Percentiles rank a stretch among this genome's conserved stretches.
Evolutionary conservation across 2,329 filamentous ascomycete species (phyloP).

Genomic region (Xylaria hypoxylon): DNA sequence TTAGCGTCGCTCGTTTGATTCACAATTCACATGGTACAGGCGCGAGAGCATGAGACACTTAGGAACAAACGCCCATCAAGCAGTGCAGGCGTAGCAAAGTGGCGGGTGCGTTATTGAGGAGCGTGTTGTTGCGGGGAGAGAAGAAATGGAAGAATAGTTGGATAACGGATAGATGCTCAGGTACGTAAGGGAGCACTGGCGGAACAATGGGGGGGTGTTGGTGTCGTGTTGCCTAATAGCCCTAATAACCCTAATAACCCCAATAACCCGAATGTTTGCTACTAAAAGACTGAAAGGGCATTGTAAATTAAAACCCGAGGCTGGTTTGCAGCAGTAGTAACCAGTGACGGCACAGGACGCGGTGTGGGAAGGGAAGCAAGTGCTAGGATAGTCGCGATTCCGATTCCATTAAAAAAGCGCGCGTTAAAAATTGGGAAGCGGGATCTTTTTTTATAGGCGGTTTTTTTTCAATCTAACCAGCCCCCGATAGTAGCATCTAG

Average conservation of each 20-base stretch:
- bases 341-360: conserved; percentile 43
- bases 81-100: background rate
- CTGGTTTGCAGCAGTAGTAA: conserved; percentile 7
- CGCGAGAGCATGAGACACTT: background rate
- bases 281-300: background rate
- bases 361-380: conserved; percentile 33
- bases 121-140: background rate
- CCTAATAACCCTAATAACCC: too few relatives aligned
- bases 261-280: conserved; percentile 6
- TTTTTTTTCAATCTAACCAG: conserved; percentile 30
- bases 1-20: too few relatives aligned
- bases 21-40: background rate
- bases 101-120: too few relatives aligned
- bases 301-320: conserved; percentile 23
- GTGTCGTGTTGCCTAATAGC: too few relatives aligned
- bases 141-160: background rate
- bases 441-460: conserved; percentile 10
- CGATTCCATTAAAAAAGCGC: conserved; percentile 33
- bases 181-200: conserved; percentile 2
- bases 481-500: conserved; percentile 7
- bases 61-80: background rate
- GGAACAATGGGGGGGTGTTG: background rate
- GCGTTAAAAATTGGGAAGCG: conserved; percentile 31
- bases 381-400: conserved; percentile 38
- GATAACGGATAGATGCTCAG: background rate